A percentile compares a stretch with the other conserved stretches of the same genome.
phyloP scores from a whole-genome alignment of 2,329 filamentous ascomycete species.

The Fusarium dimerum region DNA sequence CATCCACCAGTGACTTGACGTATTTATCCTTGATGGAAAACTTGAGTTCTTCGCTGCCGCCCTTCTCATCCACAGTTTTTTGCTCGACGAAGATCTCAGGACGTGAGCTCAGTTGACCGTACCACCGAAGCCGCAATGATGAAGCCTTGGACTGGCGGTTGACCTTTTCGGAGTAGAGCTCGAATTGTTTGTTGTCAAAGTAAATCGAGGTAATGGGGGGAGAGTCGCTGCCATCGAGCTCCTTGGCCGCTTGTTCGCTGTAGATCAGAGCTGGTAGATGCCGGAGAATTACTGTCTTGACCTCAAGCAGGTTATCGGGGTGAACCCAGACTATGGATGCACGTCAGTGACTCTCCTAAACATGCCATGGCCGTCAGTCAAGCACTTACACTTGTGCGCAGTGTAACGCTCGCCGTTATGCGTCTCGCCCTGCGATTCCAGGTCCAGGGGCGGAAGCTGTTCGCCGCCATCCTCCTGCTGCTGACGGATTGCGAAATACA shows the following conservation, averaged over 20 bases:
- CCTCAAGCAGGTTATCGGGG: constrained; percentile 90
- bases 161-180: constrained; percentile 84
- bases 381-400: constrained; percentile 76
- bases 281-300: constrained; percentile 93
- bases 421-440: constrained; percentile 56
- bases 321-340: constrained; percentile 79
- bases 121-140: constrained; percentile 88
- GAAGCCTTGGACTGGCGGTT: constrained; percentile 73
- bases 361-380: neutral
- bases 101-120: constrained; percentile 75
- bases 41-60: constrained; percentile 75
- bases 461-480: constrained; percentile 62
- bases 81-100: constrained; percentile 87
- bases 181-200: constrained; percentile 86
- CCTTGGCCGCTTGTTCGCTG: constrained; percentile 81
- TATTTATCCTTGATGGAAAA: constrained; percentile 95
- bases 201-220: constrained; percentile 94
- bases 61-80: constrained; percentile 78
- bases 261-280: constrained; percentile 90
- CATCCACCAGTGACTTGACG: constrained; percentile 81
- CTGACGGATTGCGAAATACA: constrained; percentile 94
- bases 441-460: constrained; percentile 44
- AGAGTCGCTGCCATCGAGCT: constrained; percentile 78
- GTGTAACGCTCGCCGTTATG: constrained; percentile 73
- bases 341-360: constrained; percentile 6